Conservation (phyloP, 2,329 filamentous ascomycete species). For the Leptodontidium sp. region DNA sequence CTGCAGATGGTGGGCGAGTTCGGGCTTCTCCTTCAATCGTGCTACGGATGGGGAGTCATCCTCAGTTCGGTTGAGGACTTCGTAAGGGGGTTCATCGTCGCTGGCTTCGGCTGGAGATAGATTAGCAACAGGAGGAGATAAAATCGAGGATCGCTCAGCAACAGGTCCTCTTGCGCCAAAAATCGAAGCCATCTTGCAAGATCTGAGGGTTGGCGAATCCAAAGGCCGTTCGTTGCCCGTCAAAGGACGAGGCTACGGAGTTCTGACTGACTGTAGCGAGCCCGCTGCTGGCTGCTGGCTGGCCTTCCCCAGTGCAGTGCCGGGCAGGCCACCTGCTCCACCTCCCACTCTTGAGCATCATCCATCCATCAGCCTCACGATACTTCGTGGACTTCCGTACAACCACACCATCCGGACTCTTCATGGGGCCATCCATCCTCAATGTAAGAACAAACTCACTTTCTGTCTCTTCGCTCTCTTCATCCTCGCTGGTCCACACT, state of each 20-base stretch:
- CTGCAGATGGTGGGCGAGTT: conserved; percentile 76
- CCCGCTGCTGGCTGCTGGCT: neutral
- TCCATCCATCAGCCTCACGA: conserved; percentile 13
- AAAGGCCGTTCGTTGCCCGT: neutral
- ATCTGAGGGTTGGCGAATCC: neutral
- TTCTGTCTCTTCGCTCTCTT: conserved; percentile 17
- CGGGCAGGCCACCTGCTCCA: neutral
- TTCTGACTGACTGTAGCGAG: conserved; percentile 5
- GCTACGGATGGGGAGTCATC: conserved; percentile 10
- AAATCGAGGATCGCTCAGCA: conserved; percentile 19
- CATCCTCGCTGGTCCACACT: conserved; percentile 22
- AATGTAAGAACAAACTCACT: conserved; percentile 15
- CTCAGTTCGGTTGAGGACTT: conserved; percentile 31
- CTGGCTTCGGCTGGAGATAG: conserved; percentile 34
- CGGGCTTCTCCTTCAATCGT: conserved; percentile 54
- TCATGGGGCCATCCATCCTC: neutral
- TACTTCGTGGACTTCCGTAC: conserved; percentile 5
- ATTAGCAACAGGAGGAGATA: conserved; percentile 34
- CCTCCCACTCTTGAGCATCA: neutral
- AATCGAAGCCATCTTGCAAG: conserved; percentile 39
- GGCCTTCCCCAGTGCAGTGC: too few relatives aligned
- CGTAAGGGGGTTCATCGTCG: conserved; percentile 37
- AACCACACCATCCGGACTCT: conserved; percentile 1
- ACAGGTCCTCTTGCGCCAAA: conserved; percentile 33
- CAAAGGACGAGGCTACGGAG: conserved; percentile 9